Base-by-base conservation (phyloP, 805 yeast species). In the Ogataea philodendri region DNA sequence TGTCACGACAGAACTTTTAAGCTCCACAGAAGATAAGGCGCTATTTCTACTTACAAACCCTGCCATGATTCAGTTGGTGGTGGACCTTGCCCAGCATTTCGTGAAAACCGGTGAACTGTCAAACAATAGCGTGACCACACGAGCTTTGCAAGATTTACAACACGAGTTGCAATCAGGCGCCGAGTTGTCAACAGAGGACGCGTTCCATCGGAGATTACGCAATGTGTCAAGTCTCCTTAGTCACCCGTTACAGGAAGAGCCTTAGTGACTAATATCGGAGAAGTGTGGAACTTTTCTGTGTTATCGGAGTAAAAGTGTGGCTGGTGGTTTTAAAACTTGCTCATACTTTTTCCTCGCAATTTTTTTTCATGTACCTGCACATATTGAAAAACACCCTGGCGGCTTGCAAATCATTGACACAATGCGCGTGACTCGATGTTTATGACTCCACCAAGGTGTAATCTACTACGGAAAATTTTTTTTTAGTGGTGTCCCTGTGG, bases 261-360 rank as follows among this genome's bases (percentile, higher is more conserved):
- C 22, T 2, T 26, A 18, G 22, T 19, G 16, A 16, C 23, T 7
- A 9, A 28, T 20, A 25, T 15, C 28, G 21, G 24, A 17, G 25
- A 18, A 28, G 21, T 28, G 33, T 35, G 39, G 33, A 27, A 16
- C n/a, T 22, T 28, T 34, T 35, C 39, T 35, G 39, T 10, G 30
- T 24, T 35, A 35, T 35, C 39, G 39, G 39, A 19, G 10, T 35
- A 9, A 15, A 14, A 24, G 21, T 19, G 25, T 20, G 29, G 29
- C 29, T 26, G 14, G 20, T 26, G 29, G n/a, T n/a, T n/a, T n/a
- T n/a, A n/a, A n/a, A n/a, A n/a, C n/a, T n/a, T n/a, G n/a, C n/a
- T n/a, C n/a, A n/a, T n/a, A n/a, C n/a, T n/a, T n/a, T n/a, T n/a
- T n/a, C n/a, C n/a, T n/a, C n/a, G n/a, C 22, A 9, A 26, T 18